phyloP scores from a whole-genome alignment of 2,329 filamentous ascomycete species.

The Monosporascus sp. region DNA sequence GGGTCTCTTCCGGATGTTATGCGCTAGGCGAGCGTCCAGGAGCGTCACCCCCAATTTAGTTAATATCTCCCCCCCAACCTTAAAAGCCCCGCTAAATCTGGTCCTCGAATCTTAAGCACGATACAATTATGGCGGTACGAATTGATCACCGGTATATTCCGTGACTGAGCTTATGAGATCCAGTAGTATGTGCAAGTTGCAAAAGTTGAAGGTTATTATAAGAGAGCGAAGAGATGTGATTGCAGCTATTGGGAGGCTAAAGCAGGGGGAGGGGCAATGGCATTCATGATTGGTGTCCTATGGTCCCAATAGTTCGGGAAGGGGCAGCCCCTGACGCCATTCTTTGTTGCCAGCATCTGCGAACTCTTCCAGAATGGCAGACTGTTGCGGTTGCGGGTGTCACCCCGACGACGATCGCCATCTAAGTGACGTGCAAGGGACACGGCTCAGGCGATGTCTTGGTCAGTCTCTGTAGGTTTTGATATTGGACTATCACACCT shows the following conservation, averaged over 20 bases:
- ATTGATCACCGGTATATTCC: background rate
- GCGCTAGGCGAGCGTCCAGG: background rate
- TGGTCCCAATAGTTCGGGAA: background rate
- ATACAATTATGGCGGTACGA: background rate
- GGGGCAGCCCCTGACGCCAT: background rate
- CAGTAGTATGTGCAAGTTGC: background rate
- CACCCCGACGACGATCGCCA: too few relatives aligned
- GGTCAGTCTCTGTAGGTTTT: too few relatives aligned
- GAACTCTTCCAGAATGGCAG: background rate
- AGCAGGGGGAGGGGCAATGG: background rate
- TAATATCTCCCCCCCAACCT: background rate
- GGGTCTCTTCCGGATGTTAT: background rate
- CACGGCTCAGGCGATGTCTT: too few relatives aligned
- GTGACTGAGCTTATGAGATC: background rate
- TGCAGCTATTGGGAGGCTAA: background rate
- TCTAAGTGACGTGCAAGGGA: too few relatives aligned
- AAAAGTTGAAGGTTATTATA: background rate
- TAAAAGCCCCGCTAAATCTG: background rate
- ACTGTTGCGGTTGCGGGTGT: too few relatives aligned
- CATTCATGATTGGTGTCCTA: background rate
- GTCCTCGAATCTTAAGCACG: background rate
- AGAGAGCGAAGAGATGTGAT: background rate
- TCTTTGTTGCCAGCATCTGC: background rate
- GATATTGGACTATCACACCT: too few relatives aligned
- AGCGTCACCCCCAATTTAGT: background rate